Percentiles rank a stretch among this genome's conserved stretches.
Conservation (phyloP, 1,139 yeast genomes). For the Arxiozyma heterogenica region DNA sequence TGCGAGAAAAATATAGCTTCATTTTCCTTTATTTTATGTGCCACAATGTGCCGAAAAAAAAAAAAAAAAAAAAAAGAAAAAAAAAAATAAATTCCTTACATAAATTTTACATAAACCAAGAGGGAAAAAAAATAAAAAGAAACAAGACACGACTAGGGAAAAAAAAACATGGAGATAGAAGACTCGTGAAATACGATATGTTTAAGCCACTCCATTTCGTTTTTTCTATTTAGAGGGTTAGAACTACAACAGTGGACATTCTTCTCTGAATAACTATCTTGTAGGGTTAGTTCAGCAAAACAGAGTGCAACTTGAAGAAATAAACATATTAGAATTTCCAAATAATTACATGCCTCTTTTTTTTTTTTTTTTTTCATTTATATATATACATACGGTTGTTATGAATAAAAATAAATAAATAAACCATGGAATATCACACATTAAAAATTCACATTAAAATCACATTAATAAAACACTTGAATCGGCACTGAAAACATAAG, state of each 20-base stretch:
- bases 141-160: not conserved
- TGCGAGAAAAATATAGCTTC: not conserved
- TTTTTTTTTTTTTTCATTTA: too few relatives aligned
- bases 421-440: not conserved
- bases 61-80: too few relatives aligned
- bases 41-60: not conserved
- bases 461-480: not conserved
- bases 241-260: not conserved
- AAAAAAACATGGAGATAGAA: not conserved
- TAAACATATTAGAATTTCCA: not conserved
- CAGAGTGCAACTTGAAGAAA: not conserved
- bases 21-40: not conserved
- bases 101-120: not conserved
- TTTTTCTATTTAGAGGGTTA: too few relatives aligned
- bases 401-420: not conserved
- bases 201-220: not conserved
- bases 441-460: not conserved
- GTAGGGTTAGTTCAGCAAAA: not conserved
- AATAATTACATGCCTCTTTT: not conserved
- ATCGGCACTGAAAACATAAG: not conserved
- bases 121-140: not conserved
- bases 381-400: not conserved
- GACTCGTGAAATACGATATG: not conserved
- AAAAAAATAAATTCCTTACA: not conserved
- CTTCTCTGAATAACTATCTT: not conserved